A percentile compares a stretch with the other conserved stretches of the same genome.
Conservation (phyloP, 495 filamentous ascomycete species). For the Neurospora sp. region DNA sequence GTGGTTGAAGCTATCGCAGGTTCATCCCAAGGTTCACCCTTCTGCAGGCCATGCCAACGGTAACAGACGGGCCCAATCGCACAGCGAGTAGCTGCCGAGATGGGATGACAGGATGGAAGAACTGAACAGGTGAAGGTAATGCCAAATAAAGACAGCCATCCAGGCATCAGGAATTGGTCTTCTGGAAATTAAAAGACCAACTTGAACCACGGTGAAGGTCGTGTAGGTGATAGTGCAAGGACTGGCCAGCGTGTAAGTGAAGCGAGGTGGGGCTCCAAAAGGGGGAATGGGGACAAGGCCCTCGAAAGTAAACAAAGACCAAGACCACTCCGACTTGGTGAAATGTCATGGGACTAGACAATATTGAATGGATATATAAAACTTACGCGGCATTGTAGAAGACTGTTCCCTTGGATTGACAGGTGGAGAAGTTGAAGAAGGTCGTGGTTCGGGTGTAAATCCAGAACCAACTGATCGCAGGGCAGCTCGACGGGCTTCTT, state of each 20-base stretch:
- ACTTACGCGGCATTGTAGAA: background rate
- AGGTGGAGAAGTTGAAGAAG: background rate
- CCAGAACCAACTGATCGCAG: background rate
- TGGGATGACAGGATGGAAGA: background rate
- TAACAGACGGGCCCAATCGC: background rate
- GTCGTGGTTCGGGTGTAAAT: background rate
- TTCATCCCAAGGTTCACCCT: background rate
- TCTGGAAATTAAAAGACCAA: background rate
- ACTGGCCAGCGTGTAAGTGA: background rate
- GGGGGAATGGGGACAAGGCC: background rate
- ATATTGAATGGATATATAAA: background rate
- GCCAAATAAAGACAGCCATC: background rate
- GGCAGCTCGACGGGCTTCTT: background rate
- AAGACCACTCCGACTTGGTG: background rate
- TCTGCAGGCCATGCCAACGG: background rate
- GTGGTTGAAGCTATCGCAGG: background rate
- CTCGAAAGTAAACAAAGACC: background rate
- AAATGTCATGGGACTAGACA: background rate
- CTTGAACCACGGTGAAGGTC: background rate
- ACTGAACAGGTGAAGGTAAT: background rate
- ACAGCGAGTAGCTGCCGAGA: background rate
- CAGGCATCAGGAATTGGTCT: background rate
- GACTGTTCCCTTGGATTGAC: background rate
- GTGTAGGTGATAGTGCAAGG: background rate
- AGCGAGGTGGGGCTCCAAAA: background rate